Conservation (phyloP, 169 alveolate species). For the Pseudocohnilembus persalinus region DNA sequence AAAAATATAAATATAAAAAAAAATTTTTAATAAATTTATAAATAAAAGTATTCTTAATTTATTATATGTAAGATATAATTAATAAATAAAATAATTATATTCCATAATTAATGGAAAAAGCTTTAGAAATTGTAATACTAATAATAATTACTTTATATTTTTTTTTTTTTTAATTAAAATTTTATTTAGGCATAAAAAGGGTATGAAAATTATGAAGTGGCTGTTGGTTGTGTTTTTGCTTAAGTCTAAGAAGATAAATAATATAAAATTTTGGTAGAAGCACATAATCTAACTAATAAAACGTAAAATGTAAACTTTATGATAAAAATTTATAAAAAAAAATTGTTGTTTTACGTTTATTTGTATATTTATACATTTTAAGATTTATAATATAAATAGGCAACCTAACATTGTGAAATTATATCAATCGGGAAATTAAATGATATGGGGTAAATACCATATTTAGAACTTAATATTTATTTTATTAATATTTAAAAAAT, state of each 20-base stretch:
- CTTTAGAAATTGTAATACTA: neutral
- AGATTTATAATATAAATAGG: constrained; percentile 19
- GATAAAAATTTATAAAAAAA: neutral
- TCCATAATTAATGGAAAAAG: neutral
- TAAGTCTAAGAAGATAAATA: neutral
- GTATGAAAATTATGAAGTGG: constrained; percentile 25
- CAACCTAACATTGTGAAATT: constrained; percentile 67
- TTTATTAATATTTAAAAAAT: constrained; percentile 20
- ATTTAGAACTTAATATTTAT: neutral
- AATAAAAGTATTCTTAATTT: too few species aligned
- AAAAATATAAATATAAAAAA: too few species aligned
- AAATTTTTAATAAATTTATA: too few species aligned
- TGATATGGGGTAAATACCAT: neutral
- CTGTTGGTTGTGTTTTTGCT: constrained; percentile 44
- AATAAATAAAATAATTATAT: too few species aligned
- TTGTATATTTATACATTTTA: too few species aligned
- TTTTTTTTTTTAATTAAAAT: too few species aligned
- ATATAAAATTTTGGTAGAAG: constrained; percentile 17
- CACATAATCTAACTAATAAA: constrained; percentile 38
- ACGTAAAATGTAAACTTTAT: constrained; percentile 33
- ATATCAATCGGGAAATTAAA: constrained; percentile 48
- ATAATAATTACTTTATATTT: too few species aligned
- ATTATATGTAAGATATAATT: too few species aligned
- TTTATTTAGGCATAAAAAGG: neutral
- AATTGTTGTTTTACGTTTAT: neutral